phyloP scores from a whole-genome alignment of 495 filamentous ascomycete species.

The Penicillium cataractarum region DNA sequence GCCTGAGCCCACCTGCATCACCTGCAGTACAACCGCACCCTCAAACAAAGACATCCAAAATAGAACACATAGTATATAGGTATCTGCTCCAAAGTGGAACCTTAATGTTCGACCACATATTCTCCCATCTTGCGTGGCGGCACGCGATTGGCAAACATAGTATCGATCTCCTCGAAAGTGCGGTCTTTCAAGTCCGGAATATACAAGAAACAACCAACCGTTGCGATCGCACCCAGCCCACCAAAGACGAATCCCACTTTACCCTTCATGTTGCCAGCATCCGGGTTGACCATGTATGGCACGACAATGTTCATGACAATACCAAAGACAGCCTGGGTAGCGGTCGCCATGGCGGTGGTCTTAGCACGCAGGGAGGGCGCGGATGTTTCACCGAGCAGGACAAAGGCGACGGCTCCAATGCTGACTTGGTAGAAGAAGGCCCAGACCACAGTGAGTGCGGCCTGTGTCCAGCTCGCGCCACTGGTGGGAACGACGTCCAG shows the following conservation, averaged over 20 bases:
- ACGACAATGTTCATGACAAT: neutral
- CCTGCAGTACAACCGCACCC: neutral
- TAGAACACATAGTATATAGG: neutral
- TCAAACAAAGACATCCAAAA: neutral
- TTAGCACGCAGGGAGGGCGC: neutral
- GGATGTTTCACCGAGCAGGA: neutral
- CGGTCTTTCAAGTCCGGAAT: neutral
- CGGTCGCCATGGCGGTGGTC: neutral
- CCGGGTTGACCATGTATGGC: slow-evolving; percentile 27
- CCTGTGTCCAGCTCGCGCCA: neutral
- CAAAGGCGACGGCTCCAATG: slow-evolving; percentile 1
- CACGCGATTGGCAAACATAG: neutral
- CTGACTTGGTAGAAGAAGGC: neutral
- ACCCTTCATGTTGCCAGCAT: neutral
- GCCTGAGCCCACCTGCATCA: neutral
- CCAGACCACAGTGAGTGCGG: neutral
- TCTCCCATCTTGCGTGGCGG: slow-evolving; percentile 2
- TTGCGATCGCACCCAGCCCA: neutral
- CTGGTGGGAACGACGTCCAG: neutral
- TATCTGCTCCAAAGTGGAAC: neutral
- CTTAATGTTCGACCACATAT: neutral
- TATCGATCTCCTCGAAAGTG: neutral
- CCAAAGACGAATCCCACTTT: neutral
- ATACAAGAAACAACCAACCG: neutral
- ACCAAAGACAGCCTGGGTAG: neutral